These are phyloP conservation scores for barrel medic (Medicago truncatula) DNA, from an alignment of 306 rosid species.

Conservation along the genomic window MtrunA17r5.0-ANR NC_053047.1:6101001-6101500, in stretches of 20 bases:
- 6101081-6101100: conserved; percentile 10
- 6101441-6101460: no score
- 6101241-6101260: conserved; percentile 2
- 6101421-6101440: no score
- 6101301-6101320: no score
- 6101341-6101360: no score
- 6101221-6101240: background rate
- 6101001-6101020: background rate
- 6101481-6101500: no score
- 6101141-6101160: background rate
- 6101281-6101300: background rate
- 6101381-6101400: no score
- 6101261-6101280: background rate
- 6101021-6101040: background rate
- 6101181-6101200: conserved; percentile 7
- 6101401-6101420: no score
- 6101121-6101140: background rate
- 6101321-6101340: no score
- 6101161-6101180: background rate
- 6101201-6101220: conserved; percentile 1
- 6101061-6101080: background rate
- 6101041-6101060: background rate
- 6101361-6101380: no score
- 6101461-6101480: no score
- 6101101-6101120: background rate